Evolutionary conservation across 2,329 filamentous ascomycete species (phyloP), one percentile per base, ranked within the genome.

Genomic region (Colletotrichum sp.): DNA sequence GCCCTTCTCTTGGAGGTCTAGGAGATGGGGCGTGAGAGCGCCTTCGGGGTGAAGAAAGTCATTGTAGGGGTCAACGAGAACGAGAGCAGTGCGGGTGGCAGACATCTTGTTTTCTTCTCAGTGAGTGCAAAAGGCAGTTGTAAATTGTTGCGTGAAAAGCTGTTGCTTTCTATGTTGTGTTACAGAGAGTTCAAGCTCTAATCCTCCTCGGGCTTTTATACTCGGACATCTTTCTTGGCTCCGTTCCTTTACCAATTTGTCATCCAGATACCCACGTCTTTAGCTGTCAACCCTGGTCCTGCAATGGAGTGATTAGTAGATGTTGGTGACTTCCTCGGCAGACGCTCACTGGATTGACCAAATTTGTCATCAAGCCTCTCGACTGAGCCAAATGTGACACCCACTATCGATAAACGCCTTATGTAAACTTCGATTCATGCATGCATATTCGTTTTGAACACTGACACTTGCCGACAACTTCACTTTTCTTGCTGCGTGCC

Each of bases 401-500:
- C 39, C 39, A n/a, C 18, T 44, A 44, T 44, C 3, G 39, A n/a
- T n/a, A 10, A 44, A 44, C 0, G 39, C 18, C 1, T 44, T 6
- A 44, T n/a, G 18, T 44, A 44, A 10, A 44, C 9, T 44, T 6
- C 18, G 16, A 2, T 0, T 7, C 36, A 39, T 39, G 18, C 7
- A 18, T 39, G 7, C 15, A 39, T 2, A 18, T 39, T 39, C 36
- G 16, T 7, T 39, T 39, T 39, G 16, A 39, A 9, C 0, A 36
- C 15, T 0, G 0, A 16, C 0, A 16, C 34, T 36, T 36, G 34
- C 34, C 7, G 34, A 36, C 15, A 16, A 0, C 8, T 0, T 36
- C 7, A 16, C 34, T 0, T 0, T 36, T 2, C 34, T 36, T 34
- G 32, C 32, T 34, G 13, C 1, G 32, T 16, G 34, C 15, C 16